These are phyloP conservation scores for Phytophthora sp. DNA, from an alignment of 352 stramenopile genomes.

Conservation along the genomic window DNA sequence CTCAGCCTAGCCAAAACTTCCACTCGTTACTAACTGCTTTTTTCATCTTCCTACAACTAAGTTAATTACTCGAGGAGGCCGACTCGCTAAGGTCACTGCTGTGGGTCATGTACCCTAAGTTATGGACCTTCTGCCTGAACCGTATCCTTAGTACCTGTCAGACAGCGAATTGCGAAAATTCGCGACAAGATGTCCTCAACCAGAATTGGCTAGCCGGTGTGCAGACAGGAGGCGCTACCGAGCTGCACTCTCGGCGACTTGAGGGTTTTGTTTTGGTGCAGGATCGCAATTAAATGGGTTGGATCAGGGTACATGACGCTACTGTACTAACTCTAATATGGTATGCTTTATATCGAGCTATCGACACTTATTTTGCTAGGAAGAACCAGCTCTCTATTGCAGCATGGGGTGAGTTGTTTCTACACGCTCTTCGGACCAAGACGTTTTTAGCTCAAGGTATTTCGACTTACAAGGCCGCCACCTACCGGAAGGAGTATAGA, in stretches of 20 bases:
- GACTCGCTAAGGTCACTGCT: too few relatives aligned
- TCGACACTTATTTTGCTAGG: conserved; percentile 15
- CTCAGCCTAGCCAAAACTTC: too few relatives aligned
- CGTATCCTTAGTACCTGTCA: too few relatives aligned
- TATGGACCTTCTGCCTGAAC: too few relatives aligned
- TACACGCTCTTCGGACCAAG: conserved; percentile 9
- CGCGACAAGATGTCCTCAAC: too few relatives aligned
- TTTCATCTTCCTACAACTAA: too few relatives aligned
- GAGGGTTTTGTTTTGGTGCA: conserved; percentile 12
- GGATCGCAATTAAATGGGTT: not conserved
- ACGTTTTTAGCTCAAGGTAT: conserved; percentile 9
- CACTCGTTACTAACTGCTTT: too few relatives aligned
- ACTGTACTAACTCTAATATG: conserved; percentile 11
- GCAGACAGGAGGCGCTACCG: conserved; percentile 20
- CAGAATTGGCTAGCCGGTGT: not conserved
- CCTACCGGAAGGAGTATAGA: conserved; percentile 16
- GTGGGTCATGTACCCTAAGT: too few relatives aligned
- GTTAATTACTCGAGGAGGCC: too few relatives aligned
- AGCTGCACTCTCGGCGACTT: conserved; percentile 27
- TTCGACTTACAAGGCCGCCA: conserved; percentile 11
- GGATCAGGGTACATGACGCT: not conserved
- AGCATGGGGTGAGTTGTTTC: conserved; percentile 5
- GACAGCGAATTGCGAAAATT: too few relatives aligned
- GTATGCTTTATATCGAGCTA: conserved; percentile 13
- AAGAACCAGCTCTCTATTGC: not conserved